Base-by-base conservation (phyloP, 305 asterid species). In the Coffea humblotiana region DNA sequence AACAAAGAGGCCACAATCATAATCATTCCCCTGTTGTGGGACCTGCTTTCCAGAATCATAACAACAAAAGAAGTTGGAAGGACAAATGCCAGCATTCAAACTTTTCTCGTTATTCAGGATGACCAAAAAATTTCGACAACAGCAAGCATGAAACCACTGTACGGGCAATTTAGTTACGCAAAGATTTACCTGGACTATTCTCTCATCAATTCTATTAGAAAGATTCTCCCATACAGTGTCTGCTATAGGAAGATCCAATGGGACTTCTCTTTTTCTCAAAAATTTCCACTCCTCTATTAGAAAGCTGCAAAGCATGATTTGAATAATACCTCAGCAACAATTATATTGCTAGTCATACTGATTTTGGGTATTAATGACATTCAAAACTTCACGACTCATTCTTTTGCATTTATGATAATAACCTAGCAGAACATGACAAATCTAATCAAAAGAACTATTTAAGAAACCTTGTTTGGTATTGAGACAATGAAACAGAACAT, bases 1-100 rank as follows among this genome's bases (percentile, higher is more conserved):
- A 87, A 94, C 98, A 75, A 96, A 96, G 54, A 92, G 83, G 56
- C 98, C 99, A 83, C 99, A 96, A 75, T 96, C 99, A 66, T 89
- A 92, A 6, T 88, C 95, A 73, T 96, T 96, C 75, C 75, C 86
- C 79, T 96, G 99, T 77, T 85, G 97, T 18, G 99, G 99, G 48
- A 96, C 98, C 99, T 96, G 90, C 82, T 64, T 60, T 13, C 61
- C 35, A 37, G 63, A 67, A 66, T 37, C 49, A 2, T 35, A 32
- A 63, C 76, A 66, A 43, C 21, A 63, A 3, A 32, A 63, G 64
- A 63, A 32, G 21, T 40, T 45, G 18, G 43, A 70, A 29, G 40
- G 27, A 71, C 37, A 74, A 49, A 29, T 6, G 25, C 65, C 25
- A 8, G 21, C 37, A 45, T 76, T 25, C 8, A 16, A 0, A 7